Conservation (phyloP, 768 basidiomycete genomes). For the Galerina marginata region DNA sequence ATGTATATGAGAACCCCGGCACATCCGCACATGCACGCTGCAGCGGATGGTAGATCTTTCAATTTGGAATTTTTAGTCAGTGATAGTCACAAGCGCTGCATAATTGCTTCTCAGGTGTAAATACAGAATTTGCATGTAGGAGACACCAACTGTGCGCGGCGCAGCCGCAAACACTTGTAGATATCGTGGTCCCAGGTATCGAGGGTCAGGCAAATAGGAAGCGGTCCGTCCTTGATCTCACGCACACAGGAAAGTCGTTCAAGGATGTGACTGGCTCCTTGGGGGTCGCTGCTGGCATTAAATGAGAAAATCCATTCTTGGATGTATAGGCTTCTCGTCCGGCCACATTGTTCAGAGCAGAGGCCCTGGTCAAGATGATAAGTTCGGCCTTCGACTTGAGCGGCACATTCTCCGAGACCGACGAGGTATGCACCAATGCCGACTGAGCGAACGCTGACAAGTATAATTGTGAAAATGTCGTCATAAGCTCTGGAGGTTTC, state of each 20-base stretch:
- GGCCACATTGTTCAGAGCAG: conserved; percentile 97
- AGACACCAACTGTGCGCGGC: no score
- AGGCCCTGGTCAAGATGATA: conserved; percentile 97
- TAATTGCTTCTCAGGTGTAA: no score
- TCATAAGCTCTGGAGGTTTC: conserved; percentile 99
- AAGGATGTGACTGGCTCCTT: conserved; percentile 92
- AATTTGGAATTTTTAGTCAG: no score
- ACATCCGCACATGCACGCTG: no score
- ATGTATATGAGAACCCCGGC: no score
- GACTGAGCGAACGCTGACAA: conserved; percentile 52
- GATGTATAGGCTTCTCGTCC: conserved; percentile 99
- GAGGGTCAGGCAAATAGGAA: conserved; percentile 76
- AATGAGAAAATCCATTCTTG: conserved; percentile 98
- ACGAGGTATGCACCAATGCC: no score
- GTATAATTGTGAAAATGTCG: conserved; percentile 99
- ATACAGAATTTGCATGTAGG: no score
- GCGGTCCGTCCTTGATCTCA: conserved; percentile 73
- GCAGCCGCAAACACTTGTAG: conserved; percentile 45
- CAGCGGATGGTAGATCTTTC: no score
- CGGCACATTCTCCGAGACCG: no score
- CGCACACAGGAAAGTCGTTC: conserved; percentile 96
- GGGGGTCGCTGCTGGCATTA: conserved; percentile 93
- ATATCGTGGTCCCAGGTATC: conserved; percentile 95
- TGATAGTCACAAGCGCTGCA: no score
- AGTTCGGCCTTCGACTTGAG: conserved; percentile 81